Evolutionary conservation across 106 monocot species (phyloP), one percentile per base, ranked within the genome.

Genomic region (Gastrodia elata): DNA sequence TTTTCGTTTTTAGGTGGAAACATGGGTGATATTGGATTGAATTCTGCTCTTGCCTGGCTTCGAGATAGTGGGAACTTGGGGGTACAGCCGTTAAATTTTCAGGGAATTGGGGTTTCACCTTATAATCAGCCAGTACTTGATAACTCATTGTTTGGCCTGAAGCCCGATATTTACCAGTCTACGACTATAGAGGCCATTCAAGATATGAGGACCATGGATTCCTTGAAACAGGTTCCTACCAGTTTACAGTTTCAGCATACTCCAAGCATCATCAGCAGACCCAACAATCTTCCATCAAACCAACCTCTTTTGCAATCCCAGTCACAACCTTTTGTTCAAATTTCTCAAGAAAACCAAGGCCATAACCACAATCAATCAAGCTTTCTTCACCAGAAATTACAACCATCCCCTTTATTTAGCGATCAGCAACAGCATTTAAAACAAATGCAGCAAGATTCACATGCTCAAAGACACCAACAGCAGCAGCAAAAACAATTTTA

Each of bases 41-140:
- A 82, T 77, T 74, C 84, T 68, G 77, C 87, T 16, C 70, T 91
- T 13, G 85, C 84, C 77, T 93, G 93, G 89, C 87, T 87, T 59
- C 87, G 71, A 67, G 85, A 87, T 59, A 61, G 61, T 61, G 82
- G 83, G 22, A 85, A 93, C n/a, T 76, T 81, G 67, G 89, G 83
- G 36, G 67, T 82, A 14, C 92, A 80, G 67, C 83, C 89, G 34
- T 59, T 96, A 71, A 92, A 87, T 75, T 89, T 89, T 73, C 91
- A 89, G 59, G 89, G 89, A 39, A 36, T 80, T 72, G 91, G 92
- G 39, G 70, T 81, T 38, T 48, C 82, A 43, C 89, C 90, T 30
- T 97, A 89, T 87, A 80, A 88, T 58, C 89, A 84, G 58, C 89
- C 89, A 25, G 88, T 85, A 68, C 64, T 89, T 71, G 83, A 87